These are phyloP conservation scores for Fusarium irregulare DNA, from an alignment of 2,329 filamentous ascomycete species.

Conservation along the genomic window DNA sequence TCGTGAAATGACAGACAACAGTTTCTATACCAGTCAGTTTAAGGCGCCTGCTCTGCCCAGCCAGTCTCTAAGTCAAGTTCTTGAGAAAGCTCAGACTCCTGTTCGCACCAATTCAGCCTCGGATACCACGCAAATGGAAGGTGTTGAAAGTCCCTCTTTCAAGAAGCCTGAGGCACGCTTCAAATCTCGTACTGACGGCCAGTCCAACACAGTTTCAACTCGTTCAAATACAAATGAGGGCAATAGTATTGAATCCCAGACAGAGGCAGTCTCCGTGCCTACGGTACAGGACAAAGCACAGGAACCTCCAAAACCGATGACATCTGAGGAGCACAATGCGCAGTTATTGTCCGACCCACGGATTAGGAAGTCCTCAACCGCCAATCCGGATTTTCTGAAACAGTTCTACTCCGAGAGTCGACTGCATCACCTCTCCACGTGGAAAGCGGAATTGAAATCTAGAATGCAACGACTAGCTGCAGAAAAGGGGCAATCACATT, in stretches of 20 bases:
- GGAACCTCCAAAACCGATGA: conserved; percentile 70
- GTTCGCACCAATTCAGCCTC: not conserved
- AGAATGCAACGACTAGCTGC: conserved; percentile 83
- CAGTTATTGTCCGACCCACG: conserved; percentile 84
- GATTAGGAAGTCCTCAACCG: conserved; percentile 87
- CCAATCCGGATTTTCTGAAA: conserved; percentile 91
- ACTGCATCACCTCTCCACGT: conserved; percentile 92
- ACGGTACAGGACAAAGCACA: conserved; percentile 2
- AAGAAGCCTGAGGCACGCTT: not conserved
- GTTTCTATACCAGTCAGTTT: conserved; percentile 84
- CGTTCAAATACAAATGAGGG: not conserved
- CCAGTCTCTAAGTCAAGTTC: conserved; percentile 46
- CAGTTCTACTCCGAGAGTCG: conserved; percentile 97
- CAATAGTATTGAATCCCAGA: not conserved
- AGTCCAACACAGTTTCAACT: not conserved
- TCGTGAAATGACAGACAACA: conserved; percentile 81
- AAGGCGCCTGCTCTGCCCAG: conserved; percentile 52
- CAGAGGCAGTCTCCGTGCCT: not conserved
- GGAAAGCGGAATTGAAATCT: conserved; percentile 95
- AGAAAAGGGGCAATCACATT: conserved; percentile 67
- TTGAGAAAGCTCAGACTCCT: conserved; percentile 46
- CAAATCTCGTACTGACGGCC: not conserved
- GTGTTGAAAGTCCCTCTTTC: not conserved
- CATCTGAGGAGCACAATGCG: conserved; percentile 93
- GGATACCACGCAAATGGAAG: not conserved